These are phyloP conservation scores for Cornus kousa DNA, from an alignment of 148 eudicot genomes.

Conservation along the genomic window DNA sequence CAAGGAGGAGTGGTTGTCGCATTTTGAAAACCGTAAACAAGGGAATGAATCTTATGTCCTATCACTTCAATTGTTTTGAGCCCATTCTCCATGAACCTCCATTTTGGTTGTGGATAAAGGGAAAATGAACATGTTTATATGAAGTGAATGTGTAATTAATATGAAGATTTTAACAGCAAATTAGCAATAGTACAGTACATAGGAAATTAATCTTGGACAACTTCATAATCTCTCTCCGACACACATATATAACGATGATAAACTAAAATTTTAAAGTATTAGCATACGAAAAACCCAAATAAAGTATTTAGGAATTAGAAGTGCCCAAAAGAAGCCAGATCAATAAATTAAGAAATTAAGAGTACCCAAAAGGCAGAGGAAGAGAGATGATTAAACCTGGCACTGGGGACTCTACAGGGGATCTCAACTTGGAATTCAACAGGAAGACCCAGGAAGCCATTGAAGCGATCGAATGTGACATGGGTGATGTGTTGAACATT, in stretches of 20 bases:
- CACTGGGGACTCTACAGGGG: conserved; percentile 78
- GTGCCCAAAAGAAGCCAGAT: background rate
- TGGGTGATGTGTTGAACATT: conserved; percentile 82
- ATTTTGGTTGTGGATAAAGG: no score
- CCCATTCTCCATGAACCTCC: background rate
- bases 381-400: conserved; percentile 44
- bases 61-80: no score
- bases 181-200: no score
- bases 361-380: background rate
- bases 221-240: background rate
- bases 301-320: no score
- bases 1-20: no score
- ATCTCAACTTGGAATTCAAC: conserved; percentile 66
- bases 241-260: background rate
- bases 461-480: conserved; percentile 85
- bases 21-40: no score
- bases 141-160: no score
- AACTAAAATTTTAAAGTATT: no score
- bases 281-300: no score
- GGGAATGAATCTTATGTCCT: no score
- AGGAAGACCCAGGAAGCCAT: conserved; percentile 89
- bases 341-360: background rate
- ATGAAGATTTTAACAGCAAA: no score
- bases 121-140: no score
- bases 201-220: background rate